These are phyloP conservation scores for Solanum etuberosum DNA, from an alignment of 257 asterid genomes.

Conservation along the genomic window DNA sequence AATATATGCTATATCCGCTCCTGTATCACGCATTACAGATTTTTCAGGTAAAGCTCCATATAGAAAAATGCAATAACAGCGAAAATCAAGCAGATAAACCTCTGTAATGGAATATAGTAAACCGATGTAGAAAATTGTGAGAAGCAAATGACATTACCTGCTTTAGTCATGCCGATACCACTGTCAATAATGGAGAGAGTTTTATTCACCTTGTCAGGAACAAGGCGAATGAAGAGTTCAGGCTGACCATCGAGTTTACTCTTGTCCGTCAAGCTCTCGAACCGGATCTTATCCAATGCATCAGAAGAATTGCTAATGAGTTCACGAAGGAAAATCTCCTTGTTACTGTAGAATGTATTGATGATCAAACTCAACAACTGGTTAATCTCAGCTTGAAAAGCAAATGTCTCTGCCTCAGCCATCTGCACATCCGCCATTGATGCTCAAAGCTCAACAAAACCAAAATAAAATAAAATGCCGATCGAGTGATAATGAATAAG, in stretches of 20 bases:
- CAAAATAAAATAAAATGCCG: background rate
- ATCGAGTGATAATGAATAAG: background rate
- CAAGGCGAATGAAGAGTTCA: slow-evolving; percentile 4
- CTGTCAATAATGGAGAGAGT: slow-evolving; percentile 5
- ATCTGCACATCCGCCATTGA: background rate
- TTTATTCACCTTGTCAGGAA: slow-evolving; percentile 1
- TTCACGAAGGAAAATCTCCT: background rate
- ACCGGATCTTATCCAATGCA: background rate
- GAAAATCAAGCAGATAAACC: background rate
- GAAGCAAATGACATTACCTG: background rate
- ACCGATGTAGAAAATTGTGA: background rate
- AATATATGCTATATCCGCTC: background rate
- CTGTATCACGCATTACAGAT: background rate
- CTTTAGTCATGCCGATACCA: slow-evolving; percentile 10
- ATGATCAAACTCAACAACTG: background rate
- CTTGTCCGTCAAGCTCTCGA: slow-evolving; percentile 5
- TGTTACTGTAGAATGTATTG: background rate
- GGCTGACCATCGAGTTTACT: slow-evolving; percentile 6
- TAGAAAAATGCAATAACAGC: background rate
- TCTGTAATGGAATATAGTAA: background rate
- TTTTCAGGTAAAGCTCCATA: background rate
- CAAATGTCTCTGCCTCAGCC: background rate
- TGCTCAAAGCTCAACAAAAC: background rate
- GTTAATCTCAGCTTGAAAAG: background rate
- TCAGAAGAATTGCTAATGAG: slow-evolving; percentile 1